Evolutionary conservation across 2,329 filamentous ascomycete species (phyloP).

Genomic region (Dryadomyces sulphureus): DNA sequence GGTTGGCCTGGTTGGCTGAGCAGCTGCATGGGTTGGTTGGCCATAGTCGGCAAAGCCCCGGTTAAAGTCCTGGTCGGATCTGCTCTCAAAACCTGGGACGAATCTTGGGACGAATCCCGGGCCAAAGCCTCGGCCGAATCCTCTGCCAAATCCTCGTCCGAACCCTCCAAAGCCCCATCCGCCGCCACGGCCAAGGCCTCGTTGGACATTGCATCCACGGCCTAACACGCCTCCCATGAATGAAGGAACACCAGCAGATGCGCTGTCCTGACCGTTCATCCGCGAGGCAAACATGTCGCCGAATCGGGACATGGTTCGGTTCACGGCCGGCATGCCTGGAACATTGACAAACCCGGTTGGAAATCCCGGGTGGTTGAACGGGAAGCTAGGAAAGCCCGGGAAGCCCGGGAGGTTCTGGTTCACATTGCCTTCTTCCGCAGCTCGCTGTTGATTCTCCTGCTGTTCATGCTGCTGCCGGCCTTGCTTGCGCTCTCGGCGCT

Average conservation of each 20-base stretch:
- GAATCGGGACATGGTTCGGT: neutral
- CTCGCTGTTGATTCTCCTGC: neutral
- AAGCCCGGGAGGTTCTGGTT: neutral
- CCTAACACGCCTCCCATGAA: slow-evolving; percentile 3
- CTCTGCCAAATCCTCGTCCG: neutral
- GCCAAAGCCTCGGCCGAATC: neutral
- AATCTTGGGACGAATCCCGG: slow-evolving; percentile 16
- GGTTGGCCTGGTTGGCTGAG: neutral
- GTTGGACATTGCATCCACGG: neutral
- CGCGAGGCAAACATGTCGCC: slow-evolving; percentile 1
- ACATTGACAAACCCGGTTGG: neutral
- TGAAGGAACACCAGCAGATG: neutral
- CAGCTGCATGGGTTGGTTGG: neutral
- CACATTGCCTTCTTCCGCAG: neutral
- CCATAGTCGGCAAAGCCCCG: too few relatives aligned
- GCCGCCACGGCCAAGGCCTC: slow-evolving; percentile 4
- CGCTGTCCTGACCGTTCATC: neutral
- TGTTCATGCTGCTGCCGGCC: neutral
- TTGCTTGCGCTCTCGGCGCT: neutral
- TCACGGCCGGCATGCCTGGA: neutral
- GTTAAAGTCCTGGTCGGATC: neutral
- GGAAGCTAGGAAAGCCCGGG: neutral
- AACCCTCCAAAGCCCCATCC: neutral
- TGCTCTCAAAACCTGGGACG: slow-evolving; percentile 15
- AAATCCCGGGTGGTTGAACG: neutral